Evolutionary conservation across 192 early-diverging fungal genomes (phyloP).

Genomic region (Mortierella alpina): DNA sequence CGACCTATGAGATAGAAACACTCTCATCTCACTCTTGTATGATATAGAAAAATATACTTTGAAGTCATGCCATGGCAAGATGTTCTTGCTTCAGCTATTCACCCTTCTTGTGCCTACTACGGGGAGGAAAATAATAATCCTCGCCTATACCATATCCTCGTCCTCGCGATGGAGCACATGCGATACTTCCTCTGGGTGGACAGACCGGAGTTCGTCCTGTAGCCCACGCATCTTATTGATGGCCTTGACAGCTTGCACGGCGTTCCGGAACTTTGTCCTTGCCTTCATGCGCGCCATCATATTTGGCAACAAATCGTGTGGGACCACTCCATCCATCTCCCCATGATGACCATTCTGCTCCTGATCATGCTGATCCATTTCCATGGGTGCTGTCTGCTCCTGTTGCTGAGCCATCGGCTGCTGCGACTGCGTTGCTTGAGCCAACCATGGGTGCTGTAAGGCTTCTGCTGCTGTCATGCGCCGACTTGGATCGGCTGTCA

Average conservation of each 20-base stretch:
- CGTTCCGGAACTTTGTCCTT: constrained; percentile 67
- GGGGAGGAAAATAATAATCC: neutral
- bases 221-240: constrained; percentile 56
- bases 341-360: constrained; percentile 1
- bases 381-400: neutral
- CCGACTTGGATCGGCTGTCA: constrained; percentile 72
- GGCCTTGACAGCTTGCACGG: constrained; percentile 68
- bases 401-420: constrained; percentile 13
- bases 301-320: constrained; percentile 66
- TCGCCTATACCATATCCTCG: constrained; percentile 17
- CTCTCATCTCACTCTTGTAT: neutral
- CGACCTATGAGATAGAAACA: constrained; percentile 56
- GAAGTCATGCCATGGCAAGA: neutral
- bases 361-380: constrained; percentile 17
- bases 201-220: neutral
- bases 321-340: constrained; percentile 22
- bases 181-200: constrained; percentile 32
- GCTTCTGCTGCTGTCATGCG: constrained; percentile 83
- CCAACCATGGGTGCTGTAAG: constrained; percentile 82
- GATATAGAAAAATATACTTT: neutral
- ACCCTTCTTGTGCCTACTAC: no score
- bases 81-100: no score
- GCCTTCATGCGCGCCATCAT: constrained; percentile 76
- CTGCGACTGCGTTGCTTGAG: neutral
- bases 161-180: constrained; percentile 30